These are phyloP conservation scores for Coemansia sp. DNA, from an alignment of 192 early-diverging fungal genomes.

Conservation along the genomic window DNA sequence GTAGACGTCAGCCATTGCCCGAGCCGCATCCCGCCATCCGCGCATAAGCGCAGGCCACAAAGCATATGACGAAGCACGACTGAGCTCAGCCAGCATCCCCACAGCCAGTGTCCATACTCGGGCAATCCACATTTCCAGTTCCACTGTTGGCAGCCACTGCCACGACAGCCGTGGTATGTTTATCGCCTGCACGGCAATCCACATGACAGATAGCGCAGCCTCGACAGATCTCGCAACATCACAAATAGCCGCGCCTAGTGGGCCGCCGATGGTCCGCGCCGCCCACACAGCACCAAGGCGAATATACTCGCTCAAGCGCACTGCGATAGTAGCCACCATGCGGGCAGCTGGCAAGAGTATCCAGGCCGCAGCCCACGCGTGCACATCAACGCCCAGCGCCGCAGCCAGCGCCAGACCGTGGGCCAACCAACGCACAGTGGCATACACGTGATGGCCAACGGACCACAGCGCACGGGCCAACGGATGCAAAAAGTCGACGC, in stretches of 20 bases:
- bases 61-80: not conserved
- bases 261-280: not conserved
- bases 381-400: not conserved
- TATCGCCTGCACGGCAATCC: not conserved
- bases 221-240: not conserved
- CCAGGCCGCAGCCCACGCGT: not conserved
- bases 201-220: not conserved
- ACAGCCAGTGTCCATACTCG: not conserved
- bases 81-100: not conserved
- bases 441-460: not conserved
- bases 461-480: not conserved
- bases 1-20: constrained; percentile 33
- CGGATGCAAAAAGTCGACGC: not conserved
- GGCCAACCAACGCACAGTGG: not conserved
- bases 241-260: not conserved
- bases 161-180: not conserved
- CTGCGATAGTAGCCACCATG: not conserved
- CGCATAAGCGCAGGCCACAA: constrained; percentile 22
- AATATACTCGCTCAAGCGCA: not conserved
- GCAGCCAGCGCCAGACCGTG: not conserved
- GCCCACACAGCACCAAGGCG: not conserved
- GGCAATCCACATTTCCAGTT: not conserved
- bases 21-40: constrained; percentile 17
- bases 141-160: not conserved
- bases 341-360: not conserved